Evolutionary conservation across 495 filamentous ascomycete species (phyloP).

Genomic region (Halenospora varia): DNA sequence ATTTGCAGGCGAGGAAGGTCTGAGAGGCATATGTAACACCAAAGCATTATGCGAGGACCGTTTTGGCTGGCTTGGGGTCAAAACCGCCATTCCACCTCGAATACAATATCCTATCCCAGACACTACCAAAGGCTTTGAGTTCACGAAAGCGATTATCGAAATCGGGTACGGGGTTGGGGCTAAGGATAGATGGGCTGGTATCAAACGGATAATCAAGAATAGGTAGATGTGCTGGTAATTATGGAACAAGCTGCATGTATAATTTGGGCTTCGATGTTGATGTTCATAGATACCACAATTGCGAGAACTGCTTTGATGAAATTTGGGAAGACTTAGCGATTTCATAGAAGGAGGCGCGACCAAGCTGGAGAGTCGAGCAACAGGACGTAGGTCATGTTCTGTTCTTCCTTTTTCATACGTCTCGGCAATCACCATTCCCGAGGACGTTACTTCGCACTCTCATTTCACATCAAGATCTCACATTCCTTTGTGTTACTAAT

Average conservation of each 20-base stretch:
- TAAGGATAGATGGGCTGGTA: conserved; percentile 4
- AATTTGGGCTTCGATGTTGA: background rate
- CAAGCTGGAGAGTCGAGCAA: no score
- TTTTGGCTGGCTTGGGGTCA: conserved; percentile 51
- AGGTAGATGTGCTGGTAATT: background rate
- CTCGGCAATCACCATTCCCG: no score
- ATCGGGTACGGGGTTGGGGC: conserved; percentile 41
- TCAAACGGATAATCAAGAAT: conserved; percentile 20
- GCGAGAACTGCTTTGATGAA: background rate
- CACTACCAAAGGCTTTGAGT: conserved; percentile 49
- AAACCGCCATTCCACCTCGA: conserved; percentile 72
- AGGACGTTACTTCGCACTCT: no score
- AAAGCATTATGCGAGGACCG: conserved; percentile 84
- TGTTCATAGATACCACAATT: background rate
- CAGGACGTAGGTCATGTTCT: no score
- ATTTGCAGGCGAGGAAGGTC: conserved; percentile 87
- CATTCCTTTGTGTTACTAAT: no score
- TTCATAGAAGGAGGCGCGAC: no score
- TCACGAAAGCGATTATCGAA: conserved; percentile 51
- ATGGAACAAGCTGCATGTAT: background rate
- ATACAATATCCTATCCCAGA: conserved; percentile 75
- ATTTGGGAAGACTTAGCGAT: no score
- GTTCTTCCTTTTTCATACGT: no score
- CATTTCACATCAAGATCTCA: no score
- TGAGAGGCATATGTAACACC: conserved; percentile 76